Percentiles rank a stretch among this genome's conserved stretches.
These are phyloP conservation scores for Yamadazyma mexicana DNA, from an alignment of 1,139 yeast species.

Conservation along the genomic window DNA sequence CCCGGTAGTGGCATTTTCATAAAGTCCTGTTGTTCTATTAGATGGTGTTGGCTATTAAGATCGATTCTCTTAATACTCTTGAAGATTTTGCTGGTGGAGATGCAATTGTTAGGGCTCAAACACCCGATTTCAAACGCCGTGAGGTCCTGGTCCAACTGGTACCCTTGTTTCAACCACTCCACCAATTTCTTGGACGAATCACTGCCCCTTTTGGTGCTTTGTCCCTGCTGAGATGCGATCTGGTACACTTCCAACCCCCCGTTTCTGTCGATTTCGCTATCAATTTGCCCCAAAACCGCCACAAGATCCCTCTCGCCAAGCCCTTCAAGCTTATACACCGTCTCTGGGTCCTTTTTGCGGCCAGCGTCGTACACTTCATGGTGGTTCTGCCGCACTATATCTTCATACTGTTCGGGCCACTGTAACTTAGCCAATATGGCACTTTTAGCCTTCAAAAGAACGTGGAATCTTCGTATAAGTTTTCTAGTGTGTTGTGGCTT, in stretches of 20 bases:
- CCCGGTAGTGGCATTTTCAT: slow-evolving; percentile 73
- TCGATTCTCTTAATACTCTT: slow-evolving; percentile 63
- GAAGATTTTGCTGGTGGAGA: slow-evolving; percentile 59
- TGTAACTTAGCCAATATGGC: slow-evolving; percentile 31
- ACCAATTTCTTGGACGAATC: slow-evolving; percentile 80
- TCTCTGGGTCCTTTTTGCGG: slow-evolving; percentile 14
- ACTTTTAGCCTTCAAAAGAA: slow-evolving; percentile 52
- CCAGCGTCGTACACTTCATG: slow-evolving; percentile 19
- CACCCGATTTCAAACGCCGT: slow-evolving; percentile 82
- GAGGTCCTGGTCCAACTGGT: slow-evolving; percentile 5
- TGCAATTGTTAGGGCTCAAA: slow-evolving; percentile 63
- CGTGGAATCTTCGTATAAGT: slow-evolving; percentile 68
- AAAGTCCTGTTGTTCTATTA: slow-evolving; percentile 76
- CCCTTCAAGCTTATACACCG: slow-evolving; percentile 23
- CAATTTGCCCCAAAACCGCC: slow-evolving; percentile 37
- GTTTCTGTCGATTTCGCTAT: slow-evolving; percentile 18
- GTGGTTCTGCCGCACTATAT: background rate
- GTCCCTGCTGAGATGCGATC: slow-evolving; percentile 86
- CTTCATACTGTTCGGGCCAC: slow-evolving; percentile 13
- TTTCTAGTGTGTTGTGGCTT: slow-evolving; percentile 70
- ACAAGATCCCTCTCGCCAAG: slow-evolving; percentile 18
- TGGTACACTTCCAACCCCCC: slow-evolving; percentile 82
- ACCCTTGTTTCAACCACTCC: slow-evolving; percentile 55
- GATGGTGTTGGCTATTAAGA: slow-evolving; percentile 74
- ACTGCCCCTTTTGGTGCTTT: slow-evolving; percentile 75